Base-by-base conservation (phyloP, 2,329 filamentous ascomycete genomes). In the Ascochyta pisi region DNA sequence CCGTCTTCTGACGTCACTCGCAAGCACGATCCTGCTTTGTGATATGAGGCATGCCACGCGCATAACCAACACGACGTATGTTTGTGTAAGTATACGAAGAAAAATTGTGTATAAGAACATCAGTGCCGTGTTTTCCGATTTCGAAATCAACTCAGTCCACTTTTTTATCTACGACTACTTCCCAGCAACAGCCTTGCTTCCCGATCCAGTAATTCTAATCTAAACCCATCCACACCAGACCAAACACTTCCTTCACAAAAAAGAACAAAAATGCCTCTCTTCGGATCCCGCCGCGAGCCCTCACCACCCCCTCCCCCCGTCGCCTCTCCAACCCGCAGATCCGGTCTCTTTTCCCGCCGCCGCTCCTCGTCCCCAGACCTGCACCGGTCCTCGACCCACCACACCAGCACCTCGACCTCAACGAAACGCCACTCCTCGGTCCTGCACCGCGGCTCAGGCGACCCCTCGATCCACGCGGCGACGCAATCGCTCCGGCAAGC, bases 391-490 rank as follows among this genome's bases (percentile, higher is more conserved):
- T 61, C 68, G 0, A 50, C 47, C 3, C 48, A 50, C 44, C 51
- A 51, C 27, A 42, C 46, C 50, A 67, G 68, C 10, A 67, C 68
- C 29, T 61, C 65, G 13, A 60, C 66, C 5, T 61, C 61, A 12
- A 69, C 66, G 22, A 72, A 69, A 29, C 67, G 67, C 15, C 68
- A 67, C 50, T 63, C 66, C 3, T 70, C 69, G 8, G 54, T 79
- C 54, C 78, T 83, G 62, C 78, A 74, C 62, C 73, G 77, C 57
- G 66, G 75, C 43, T 61, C 62, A 3, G 80, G 87, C 60, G 88
- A 90, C 73, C 84, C 86, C 0, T 83, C 79, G 60, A 89, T 90
- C 67, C 66, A 82, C 1, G 79, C 82, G 22, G 88, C 88, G 0
- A 79, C 84, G 4, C 84, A 89, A 73, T 82, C 84, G 31, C 83